Evolutionary conservation across 2,329 filamentous ascomycete genomes (phyloP).

Genomic region (Epichloe hybrida): DNA sequence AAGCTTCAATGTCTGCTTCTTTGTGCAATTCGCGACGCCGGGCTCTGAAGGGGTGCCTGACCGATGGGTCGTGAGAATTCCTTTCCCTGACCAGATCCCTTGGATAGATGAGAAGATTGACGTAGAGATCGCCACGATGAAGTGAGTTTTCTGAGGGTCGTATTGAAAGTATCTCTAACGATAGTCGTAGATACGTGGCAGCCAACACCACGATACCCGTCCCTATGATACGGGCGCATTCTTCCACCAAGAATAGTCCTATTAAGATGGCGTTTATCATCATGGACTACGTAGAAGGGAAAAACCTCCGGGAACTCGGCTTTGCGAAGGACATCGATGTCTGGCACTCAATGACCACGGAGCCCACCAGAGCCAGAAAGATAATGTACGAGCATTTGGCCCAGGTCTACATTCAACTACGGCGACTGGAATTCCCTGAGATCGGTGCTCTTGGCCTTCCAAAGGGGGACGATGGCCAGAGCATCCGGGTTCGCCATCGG

Average conservation of each 20-base stretch:
- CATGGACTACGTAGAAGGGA: constrained; percentile 10
- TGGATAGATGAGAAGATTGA: too few relatives aligned
- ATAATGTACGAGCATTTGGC: not conserved
- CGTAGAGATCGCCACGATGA: too few relatives aligned
- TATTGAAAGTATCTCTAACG: too few relatives aligned
- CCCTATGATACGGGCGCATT: constrained; percentile 6
- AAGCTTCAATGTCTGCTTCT: too few relatives aligned
- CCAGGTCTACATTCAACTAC: not conserved
- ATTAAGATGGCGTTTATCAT: constrained; percentile 9
- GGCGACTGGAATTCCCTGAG: not conserved
- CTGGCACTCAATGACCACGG: not conserved
- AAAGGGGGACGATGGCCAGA: not conserved
- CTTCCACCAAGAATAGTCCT: not conserved
- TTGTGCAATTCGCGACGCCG: too few relatives aligned
- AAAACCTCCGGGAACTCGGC: constrained; percentile 7
- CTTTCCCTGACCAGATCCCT: too few relatives aligned
- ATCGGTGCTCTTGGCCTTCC: constrained; percentile 1
- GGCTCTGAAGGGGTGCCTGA: too few relatives aligned
- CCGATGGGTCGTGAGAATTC: too few relatives aligned
- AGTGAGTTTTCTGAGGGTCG: too few relatives aligned
- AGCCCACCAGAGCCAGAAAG: not conserved
- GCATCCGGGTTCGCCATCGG: not conserved
- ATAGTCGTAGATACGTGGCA: too few relatives aligned
- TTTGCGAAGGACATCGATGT: not conserved
- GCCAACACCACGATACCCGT: not conserved